Conservation (phyloP, 139 green algal species). For the Chlorella vulgaris region DNA sequence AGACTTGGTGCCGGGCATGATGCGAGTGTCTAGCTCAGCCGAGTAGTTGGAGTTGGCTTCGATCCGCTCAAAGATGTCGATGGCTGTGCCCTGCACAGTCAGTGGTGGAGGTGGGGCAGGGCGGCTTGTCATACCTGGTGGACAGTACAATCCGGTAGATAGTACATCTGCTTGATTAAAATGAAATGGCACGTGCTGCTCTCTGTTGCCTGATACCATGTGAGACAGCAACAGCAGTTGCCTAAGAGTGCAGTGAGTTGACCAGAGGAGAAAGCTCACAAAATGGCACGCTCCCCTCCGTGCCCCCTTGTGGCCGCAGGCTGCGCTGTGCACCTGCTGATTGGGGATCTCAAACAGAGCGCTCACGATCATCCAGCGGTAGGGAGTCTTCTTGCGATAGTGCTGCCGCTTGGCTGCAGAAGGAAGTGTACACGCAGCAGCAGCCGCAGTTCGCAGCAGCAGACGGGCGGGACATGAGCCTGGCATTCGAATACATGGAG, state of each 20-base stretch:
- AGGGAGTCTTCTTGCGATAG: slow-evolving; percentile 39
- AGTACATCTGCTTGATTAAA: too few species aligned
- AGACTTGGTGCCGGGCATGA: slow-evolving; percentile 51
- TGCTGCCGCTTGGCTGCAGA: slow-evolving; percentile 41
- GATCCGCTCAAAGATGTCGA: slow-evolving; percentile 29
- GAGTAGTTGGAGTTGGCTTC: slow-evolving; percentile 19
- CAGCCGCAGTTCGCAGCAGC: too few species aligned
- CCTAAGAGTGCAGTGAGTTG: too few species aligned
- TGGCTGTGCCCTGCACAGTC: slow-evolving; percentile 14
- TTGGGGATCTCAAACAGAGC: slow-evolving; percentile 23
- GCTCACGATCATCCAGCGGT: slow-evolving; percentile 53
- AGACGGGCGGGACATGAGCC: too few species aligned
- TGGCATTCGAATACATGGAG: too few species aligned
- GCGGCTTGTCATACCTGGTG: background rate
- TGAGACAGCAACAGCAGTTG: too few species aligned
- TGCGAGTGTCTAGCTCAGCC: slow-evolving; percentile 39
- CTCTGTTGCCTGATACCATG: too few species aligned
- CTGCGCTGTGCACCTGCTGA: background rate
- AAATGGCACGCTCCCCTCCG: too few species aligned
- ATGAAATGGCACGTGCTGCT: too few species aligned
- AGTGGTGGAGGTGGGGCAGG: background rate
- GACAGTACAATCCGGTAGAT: background rate
- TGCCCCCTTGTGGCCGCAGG: background rate
- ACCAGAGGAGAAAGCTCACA: too few species aligned
- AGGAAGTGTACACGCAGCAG: too few species aligned